Evolutionary conservation across 441 rosid species (phyloP).

Genomic region (Macaranga tanarius): DNA sequence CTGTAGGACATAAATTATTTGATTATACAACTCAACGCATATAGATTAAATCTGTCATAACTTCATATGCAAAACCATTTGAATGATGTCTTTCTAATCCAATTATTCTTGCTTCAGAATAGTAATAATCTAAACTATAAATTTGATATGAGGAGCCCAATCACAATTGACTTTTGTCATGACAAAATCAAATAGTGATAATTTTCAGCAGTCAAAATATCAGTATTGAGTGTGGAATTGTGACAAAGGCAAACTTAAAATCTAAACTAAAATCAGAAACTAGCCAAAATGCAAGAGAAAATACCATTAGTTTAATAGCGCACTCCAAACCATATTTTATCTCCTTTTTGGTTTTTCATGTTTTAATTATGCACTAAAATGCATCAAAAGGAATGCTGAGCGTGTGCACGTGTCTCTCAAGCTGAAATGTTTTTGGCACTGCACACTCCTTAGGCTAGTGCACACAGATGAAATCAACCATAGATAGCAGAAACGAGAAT

Average conservation of each 20-base stretch:
- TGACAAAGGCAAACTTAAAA: neutral
- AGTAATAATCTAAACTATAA: neutral
- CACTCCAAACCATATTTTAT: neutral
- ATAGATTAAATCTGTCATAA: neutral
- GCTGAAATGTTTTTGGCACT: neutral
- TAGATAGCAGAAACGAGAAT: neutral
- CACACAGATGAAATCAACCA: neutral
- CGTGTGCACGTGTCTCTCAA: neutral
- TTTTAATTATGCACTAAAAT: neutral
- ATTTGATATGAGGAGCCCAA: neutral
- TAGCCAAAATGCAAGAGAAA: neutral
- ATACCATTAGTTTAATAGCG: neutral
- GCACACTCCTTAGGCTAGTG: neutral
- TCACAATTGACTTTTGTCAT: neutral
- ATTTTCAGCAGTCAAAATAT: neutral
- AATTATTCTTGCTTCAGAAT: neutral
- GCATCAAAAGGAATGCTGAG: neutral
- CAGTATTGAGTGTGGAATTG: neutral
- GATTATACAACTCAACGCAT: neutral
- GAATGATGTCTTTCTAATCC: neutral
- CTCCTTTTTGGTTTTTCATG: neutral
- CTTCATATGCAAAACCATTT: neutral
- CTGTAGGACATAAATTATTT: slow-evolving; percentile 36
- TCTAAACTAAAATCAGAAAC: neutral
- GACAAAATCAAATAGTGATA: neutral